phyloP scores from a whole-genome alignment of 2,329 filamentous ascomycete species.

The Allantophomopsis lycopodina region DNA sequence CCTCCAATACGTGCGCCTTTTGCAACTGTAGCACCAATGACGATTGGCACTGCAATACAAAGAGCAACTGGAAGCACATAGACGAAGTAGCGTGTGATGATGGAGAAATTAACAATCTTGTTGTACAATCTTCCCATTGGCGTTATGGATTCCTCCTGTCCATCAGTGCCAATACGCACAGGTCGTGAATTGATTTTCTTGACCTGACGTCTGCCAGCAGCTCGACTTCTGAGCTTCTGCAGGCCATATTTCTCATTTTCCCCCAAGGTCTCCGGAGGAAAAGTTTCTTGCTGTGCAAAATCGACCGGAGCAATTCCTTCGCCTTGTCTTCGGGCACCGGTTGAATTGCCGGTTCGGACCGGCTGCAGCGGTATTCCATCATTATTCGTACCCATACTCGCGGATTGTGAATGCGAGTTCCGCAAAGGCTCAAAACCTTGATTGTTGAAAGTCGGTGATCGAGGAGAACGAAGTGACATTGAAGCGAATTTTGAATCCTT shows the following conservation, averaged over 20 bases:
- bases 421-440: background rate
- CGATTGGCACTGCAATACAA: conserved; percentile 46
- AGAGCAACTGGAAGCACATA: conserved; percentile 52
- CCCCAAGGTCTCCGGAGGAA: conserved; percentile 4
- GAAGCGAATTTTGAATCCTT: background rate
- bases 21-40: conserved; percentile 33
- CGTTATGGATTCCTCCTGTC: conserved; percentile 43
- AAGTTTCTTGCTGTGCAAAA: background rate
- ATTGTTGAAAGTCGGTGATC: background rate
- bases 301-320: conserved; percentile 21
- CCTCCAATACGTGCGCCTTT: conserved; percentile 27
- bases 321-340: conserved; percentile 34
- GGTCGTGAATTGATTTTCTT: conserved; percentile 20
- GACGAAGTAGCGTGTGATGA: conserved; percentile 51
- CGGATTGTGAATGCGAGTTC: background rate
- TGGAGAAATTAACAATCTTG: conserved; percentile 48
- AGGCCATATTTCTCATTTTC: conserved; percentile 15
- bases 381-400: conserved; percentile 1
- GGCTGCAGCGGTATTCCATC: conserved; percentile 38
- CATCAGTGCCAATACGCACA: conserved; percentile 28
- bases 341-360: conserved; percentile 40
- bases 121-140: conserved; percentile 52
- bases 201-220: conserved; percentile 30
- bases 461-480: background rate
- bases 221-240: conserved; percentile 4